Evolutionary conservation across 208 protist genomes (phyloP).

Genomic region (Lotmaria passim): DNA sequence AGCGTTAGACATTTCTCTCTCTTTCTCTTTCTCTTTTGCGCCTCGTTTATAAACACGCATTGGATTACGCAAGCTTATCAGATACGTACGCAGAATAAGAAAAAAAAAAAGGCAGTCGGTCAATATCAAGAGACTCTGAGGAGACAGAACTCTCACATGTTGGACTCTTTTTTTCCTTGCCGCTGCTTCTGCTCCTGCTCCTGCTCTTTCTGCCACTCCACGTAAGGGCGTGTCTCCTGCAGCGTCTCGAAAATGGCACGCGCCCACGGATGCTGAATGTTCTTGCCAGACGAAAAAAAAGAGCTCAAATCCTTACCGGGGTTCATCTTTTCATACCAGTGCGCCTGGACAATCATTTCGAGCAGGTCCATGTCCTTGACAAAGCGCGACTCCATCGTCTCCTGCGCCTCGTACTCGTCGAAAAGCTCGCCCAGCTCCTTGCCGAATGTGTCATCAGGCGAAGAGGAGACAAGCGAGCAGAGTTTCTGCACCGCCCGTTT

Average conservation of each 20-base stretch:
- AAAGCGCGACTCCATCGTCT: conserved; percentile 82
- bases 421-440: conserved; percentile 74
- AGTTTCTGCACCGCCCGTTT: conserved; percentile 64
- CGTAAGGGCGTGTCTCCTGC: conserved; percentile 42
- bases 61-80: too few relatives aligned
- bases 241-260: conserved; percentile 73
- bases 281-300: conserved; percentile 78
- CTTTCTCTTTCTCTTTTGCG: too few relatives aligned
- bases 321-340: conserved; percentile 77
- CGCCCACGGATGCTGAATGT: conserved; percentile 83
- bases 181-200: conserved; percentile 14
- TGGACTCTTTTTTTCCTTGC: conserved; percentile 7
- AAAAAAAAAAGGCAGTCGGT: neutral
- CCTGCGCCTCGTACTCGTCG: conserved; percentile 88
- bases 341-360: conserved; percentile 93
- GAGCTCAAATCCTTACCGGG: conserved; percentile 72
- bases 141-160: conserved; percentile 1
- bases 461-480: conserved; percentile 42
- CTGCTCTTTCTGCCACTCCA: conserved; percentile 17
- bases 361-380: conserved; percentile 93
- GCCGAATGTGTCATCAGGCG: conserved; percentile 42
- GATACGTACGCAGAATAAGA: neutral
- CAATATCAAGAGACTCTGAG: neutral
- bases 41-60: too few relatives aligned
- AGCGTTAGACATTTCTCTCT: too few relatives aligned